phyloP scores from a whole-genome alignment of 2,329 filamentous ascomycete species.

The Claviceps sp. region DNA sequence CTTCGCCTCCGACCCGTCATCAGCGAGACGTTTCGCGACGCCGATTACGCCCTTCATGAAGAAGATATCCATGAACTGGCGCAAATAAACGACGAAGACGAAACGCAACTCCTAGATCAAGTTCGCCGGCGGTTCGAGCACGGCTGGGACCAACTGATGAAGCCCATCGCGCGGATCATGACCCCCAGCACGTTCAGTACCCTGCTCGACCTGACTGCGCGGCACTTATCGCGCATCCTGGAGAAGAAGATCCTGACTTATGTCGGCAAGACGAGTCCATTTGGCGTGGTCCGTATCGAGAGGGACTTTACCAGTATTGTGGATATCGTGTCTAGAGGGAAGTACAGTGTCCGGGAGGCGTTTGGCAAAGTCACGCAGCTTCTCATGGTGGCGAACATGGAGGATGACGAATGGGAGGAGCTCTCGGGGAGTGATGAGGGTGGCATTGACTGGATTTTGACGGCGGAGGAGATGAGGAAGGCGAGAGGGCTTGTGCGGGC shows the following conservation, averaged over 20 bases:
- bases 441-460: conserved; percentile 59
- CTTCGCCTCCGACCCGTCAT: conserved; percentile 73
- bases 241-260: conserved; percentile 82
- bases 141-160: conserved; percentile 75
- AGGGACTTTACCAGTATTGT: conserved; percentile 71
- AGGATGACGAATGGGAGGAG: conserved; percentile 90
- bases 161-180: conserved; percentile 72
- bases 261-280: conserved; percentile 63
- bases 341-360: conserved; percentile 64
- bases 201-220: conserved; percentile 61
- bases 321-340: conserved; percentile 49
- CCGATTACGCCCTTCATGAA: conserved; percentile 64
- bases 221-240: conserved; percentile 62
- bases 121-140: conserved; percentile 71
- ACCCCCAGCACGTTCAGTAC: conserved; percentile 62
- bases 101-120: conserved; percentile 45
- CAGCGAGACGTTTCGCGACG: conserved; percentile 78
- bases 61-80: conserved; percentile 46
- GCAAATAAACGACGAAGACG: conserved; percentile 38
- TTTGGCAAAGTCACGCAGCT: conserved; percentile 71
- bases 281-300: conserved; percentile 73
- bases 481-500: conserved; percentile 52
- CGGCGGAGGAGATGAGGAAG: conserved; percentile 57
- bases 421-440: conserved; percentile 40
- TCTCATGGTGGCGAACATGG: conserved; percentile 81